Evolutionary conservation across 495 filamentous ascomycete genomes (phyloP).

Genomic region (Thermothielavioides terrestris): DNA sequence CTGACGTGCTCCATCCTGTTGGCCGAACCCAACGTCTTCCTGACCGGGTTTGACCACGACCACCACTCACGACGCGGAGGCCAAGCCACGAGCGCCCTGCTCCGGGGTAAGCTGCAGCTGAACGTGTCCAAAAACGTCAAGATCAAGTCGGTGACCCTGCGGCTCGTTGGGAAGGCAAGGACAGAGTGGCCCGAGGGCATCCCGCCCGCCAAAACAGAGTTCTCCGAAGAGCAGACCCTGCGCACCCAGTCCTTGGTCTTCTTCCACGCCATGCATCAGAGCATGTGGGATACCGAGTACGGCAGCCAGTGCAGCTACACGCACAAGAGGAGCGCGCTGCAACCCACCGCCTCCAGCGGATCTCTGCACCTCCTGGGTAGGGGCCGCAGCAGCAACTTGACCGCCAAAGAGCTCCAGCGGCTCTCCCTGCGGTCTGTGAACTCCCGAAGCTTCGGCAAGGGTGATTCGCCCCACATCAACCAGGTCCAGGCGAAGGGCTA

Average conservation of each 20-base stretch:
- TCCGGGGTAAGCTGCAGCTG: slow-evolving; percentile 76
- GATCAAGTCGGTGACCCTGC: slow-evolving; percentile 85
- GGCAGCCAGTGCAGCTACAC: slow-evolving; percentile 49
- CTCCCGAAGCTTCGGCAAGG: slow-evolving; percentile 80
- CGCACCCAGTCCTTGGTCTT: slow-evolving; percentile 73
- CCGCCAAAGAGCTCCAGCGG: slow-evolving; percentile 44
- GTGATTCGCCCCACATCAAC: slow-evolving; percentile 52
- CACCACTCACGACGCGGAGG: slow-evolving; percentile 51
- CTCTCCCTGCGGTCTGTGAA: slow-evolving; percentile 73
- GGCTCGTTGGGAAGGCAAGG: slow-evolving; percentile 73
- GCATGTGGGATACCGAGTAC: slow-evolving; percentile 47
- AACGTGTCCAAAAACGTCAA: slow-evolving; percentile 84
- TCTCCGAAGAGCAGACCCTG: slow-evolving; percentile 70
- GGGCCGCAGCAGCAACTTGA: slow-evolving; percentile 27
- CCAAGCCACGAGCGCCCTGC: slow-evolving; percentile 59
- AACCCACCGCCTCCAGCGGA: slow-evolving; percentile 27
- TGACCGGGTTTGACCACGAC: slow-evolving; percentile 84
- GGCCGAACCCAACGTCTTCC: slow-evolving; percentile 82
- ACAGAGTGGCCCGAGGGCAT: slow-evolving; percentile 99
- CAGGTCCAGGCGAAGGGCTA: slow-evolving; percentile 79
- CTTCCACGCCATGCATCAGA: slow-evolving; percentile 61
- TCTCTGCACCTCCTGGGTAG: slow-evolving; percentile 17
- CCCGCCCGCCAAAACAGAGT: slow-evolving; percentile 76
- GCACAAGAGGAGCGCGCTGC: slow-evolving; percentile 28
- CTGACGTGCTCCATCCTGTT: slow-evolving; percentile 64